phyloP scores from a whole-genome alignment of 371 early-diverging fungal species.

The Actinomucor elegans region DNA sequence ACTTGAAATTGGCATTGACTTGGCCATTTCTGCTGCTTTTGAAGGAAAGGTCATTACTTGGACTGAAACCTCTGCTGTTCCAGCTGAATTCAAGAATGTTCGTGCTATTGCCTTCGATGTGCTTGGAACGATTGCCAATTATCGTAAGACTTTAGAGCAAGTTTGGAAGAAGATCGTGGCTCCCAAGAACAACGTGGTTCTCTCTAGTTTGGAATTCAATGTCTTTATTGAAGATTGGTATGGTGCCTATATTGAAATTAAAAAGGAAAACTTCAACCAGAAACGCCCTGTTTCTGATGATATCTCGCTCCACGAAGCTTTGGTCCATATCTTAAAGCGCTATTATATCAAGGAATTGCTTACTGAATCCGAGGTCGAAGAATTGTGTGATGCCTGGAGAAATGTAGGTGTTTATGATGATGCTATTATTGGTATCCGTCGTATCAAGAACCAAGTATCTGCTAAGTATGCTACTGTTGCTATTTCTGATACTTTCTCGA shows the following conservation, averaged over 20 bases:
- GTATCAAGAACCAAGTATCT: slow-evolving; percentile 28
- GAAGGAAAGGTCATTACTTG: slow-evolving; percentile 45
- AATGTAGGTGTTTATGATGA: slow-evolving; percentile 28
- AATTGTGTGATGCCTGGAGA: slow-evolving; percentile 28
- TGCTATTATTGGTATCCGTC: slow-evolving; percentile 31
- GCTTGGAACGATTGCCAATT: slow-evolving; percentile 36
- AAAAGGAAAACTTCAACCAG: slow-evolving; percentile 10
- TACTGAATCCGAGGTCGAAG: slow-evolving; percentile 22
- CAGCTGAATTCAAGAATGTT: slow-evolving; percentile 32
- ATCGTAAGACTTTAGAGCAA: slow-evolving; percentile 18
- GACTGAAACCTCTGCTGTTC: slow-evolving; percentile 37
- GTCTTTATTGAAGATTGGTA: slow-evolving; percentile 36
- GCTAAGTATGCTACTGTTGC: slow-evolving; percentile 31
- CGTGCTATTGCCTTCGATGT: slow-evolving; percentile 39
- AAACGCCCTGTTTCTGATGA: slow-evolving; percentile 23
- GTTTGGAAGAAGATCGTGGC: slow-evolving; percentile 29
- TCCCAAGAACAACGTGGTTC: slow-evolving; percentile 19
- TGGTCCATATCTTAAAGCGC: slow-evolving; percentile 27
- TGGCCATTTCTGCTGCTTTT: slow-evolving; percentile 35
- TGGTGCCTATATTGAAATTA: slow-evolving; percentile 20
- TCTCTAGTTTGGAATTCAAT: slow-evolving; percentile 21
- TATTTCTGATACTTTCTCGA: slow-evolving; percentile 36
- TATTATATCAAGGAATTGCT: slow-evolving; percentile 24
- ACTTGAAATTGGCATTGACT: slow-evolving; percentile 28
- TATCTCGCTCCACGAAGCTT: slow-evolving; percentile 21